A percentile compares a stretch with the other conserved stretches of the same genome.
phyloP scores from a whole-genome alignment of 1,284 basidiomycete genomes.

The Nidula niveotomentosa region DNA sequence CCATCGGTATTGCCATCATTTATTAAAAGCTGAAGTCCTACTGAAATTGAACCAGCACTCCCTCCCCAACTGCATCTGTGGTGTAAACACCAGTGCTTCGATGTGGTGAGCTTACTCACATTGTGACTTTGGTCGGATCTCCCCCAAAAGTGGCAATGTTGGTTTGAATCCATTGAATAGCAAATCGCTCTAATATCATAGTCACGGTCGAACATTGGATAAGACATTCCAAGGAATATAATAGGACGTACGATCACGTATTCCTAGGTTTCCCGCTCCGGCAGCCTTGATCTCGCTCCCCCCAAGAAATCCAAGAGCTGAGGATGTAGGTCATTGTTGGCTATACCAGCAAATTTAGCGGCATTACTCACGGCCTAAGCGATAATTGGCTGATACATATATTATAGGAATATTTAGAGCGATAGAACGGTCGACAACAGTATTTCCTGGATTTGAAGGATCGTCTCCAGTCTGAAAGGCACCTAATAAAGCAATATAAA shows the following conservation, averaged over 20 bases:
- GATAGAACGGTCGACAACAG: conserved; percentile 15
- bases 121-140: conserved; percentile 35
- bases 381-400: conserved; percentile 20
- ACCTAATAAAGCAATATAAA: not conserved
- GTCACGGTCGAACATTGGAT: not conserved
- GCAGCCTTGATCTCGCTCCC: conserved; percentile 44
- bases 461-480: conserved; percentile 15
- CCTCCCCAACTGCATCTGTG: conserved; percentile 46
- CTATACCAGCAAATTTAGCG: not conserved
- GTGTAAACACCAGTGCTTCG: not conserved
- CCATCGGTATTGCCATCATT: conserved; percentile 45
- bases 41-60: conserved; percentile 51
- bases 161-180: conserved; percentile 45
- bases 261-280: conserved; percentile 49
- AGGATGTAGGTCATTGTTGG: not conserved
- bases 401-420: conserved; percentile 15
- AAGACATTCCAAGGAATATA: too few relatives aligned
- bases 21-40: conserved; percentile 44
- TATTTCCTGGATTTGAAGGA: conserved; percentile 5
- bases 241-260: conserved; percentile 41
- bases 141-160: conserved; percentile 51
- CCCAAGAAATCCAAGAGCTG: conserved; percentile 45
- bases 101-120: conserved; percentile 16
- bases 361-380: conserved; percentile 13
- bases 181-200: conserved; percentile 29